These are phyloP conservation scores for Conidiobolus incongruus DNA, from an alignment of 371 early-diverging fungal species.

Conservation along the genomic window DNA sequence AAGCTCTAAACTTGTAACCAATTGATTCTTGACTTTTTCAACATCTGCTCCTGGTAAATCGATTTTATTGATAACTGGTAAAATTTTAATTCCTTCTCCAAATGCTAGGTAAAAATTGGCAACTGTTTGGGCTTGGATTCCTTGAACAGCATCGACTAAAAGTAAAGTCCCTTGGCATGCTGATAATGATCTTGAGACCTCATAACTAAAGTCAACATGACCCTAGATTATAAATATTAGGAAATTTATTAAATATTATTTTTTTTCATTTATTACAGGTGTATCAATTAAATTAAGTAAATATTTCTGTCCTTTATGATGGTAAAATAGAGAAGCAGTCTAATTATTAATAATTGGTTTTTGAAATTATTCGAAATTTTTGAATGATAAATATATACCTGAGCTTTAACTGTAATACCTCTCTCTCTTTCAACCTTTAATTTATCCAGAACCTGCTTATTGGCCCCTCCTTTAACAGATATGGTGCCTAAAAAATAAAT, in stretches of 20 bases:
- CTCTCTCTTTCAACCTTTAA: conserved; percentile 85
- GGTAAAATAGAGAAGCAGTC: conserved; percentile 74
- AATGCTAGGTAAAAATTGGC: conserved; percentile 91
- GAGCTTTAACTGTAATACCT: conserved; percentile 95
- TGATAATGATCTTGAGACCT: conserved; percentile 75
- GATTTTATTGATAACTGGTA: conserved; percentile 89
- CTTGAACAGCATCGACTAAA: conserved; percentile 79
- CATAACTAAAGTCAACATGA: conserved; percentile 68
- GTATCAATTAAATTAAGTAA: conserved; percentile 77
- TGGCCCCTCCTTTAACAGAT: too few species aligned
- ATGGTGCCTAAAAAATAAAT: conserved; percentile 51
- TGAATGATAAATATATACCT: conserved; percentile 19
- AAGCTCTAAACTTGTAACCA: conserved; percentile 73
- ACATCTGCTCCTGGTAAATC: conserved; percentile 83
- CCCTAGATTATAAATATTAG: conserved; percentile 15
- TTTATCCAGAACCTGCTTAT: conserved; percentile 87
- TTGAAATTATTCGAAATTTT: too few species aligned
- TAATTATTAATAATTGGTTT: conserved; percentile 8
- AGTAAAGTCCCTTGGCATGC: conserved; percentile 79
- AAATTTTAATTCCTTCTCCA: conserved; percentile 57
- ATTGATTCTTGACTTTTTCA: conserved; percentile 44
- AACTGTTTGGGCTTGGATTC: conserved; percentile 86
- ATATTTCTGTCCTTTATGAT: conserved; percentile 43
- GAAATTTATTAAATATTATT: too few species aligned
- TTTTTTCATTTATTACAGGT: conserved; percentile 38